A percentile compares a stretch with the other conserved stretches of the same genome.
These are phyloP conservation scores for Sporobolomyces phaffii DNA, from an alignment of 768 basidiomycete species.

Conservation along the genomic window DNA sequence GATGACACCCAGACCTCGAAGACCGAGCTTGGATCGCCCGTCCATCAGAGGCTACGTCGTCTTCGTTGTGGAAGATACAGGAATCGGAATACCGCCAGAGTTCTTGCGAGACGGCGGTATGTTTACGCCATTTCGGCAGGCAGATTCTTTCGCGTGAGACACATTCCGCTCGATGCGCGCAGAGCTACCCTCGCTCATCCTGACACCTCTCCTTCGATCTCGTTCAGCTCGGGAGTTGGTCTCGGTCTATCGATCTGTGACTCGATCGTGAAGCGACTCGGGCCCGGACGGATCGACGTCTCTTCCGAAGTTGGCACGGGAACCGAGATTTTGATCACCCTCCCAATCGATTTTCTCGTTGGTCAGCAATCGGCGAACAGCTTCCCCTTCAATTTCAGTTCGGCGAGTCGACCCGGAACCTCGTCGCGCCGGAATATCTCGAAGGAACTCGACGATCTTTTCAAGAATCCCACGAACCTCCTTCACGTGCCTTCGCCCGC, in stretches of 20 bases:
- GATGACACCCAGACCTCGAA: neutral
- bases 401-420: neutral
- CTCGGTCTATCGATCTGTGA: slow-evolving; percentile 27
- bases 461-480: neutral
- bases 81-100: slow-evolving; percentile 17
- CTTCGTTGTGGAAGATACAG: slow-evolving; percentile 16
- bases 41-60: neutral
- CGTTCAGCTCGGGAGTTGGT: slow-evolving; percentile 8
- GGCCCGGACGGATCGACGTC: slow-evolving; percentile 24
- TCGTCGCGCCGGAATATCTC: slow-evolving; percentile 23
- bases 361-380: neutral
- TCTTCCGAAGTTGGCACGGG: slow-evolving; percentile 7
- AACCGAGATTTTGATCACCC: slow-evolving; percentile 5
- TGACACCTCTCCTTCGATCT: no score
- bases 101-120: slow-evolving; percentile 10
- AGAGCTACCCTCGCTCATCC: no score
- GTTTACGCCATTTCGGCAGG: slow-evolving; percentile 21
- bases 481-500: neutral
- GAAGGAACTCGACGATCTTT: slow-evolving; percentile 13
- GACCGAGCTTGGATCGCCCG: neutral
- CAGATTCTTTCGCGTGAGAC: slow-evolving; percentile 12
- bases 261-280: slow-evolving; percentile 18
- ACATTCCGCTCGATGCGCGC: neutral
- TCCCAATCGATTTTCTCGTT: slow-evolving; percentile 20
- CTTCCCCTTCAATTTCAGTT: neutral